These are phyloP conservation scores for Aspergillus transmontanensis DNA, from an alignment of 2,329 filamentous ascomycete species.

Conservation along the genomic window DNA sequence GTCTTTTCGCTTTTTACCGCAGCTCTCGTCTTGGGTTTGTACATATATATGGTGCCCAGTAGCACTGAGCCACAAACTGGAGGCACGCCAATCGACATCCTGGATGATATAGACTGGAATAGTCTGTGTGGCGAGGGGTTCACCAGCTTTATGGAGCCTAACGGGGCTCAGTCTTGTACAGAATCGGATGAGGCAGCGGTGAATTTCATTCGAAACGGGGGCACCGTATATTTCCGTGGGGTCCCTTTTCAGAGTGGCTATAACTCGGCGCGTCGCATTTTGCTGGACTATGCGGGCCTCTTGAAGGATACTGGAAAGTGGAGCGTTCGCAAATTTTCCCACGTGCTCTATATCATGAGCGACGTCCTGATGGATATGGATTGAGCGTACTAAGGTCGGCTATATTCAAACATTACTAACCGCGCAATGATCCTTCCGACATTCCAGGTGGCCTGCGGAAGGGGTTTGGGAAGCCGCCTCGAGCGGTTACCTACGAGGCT, in stretches of 20 bases:
- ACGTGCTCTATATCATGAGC: constrained; percentile 59
- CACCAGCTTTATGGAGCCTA: constrained; percentile 41
- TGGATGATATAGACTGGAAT: constrained; percentile 55
- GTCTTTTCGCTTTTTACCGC: constrained; percentile 54
- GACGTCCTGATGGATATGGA: constrained; percentile 47
- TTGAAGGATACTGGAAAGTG: constrained; percentile 57
- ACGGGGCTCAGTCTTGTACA: constrained; percentile 28
- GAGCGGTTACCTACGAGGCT: background rate
- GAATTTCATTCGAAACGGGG: constrained; percentile 53
- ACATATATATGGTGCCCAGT: constrained; percentile 52
- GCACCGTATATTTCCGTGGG: constrained; percentile 51
- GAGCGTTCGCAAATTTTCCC: constrained; percentile 53
- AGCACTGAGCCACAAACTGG: constrained; percentile 27
- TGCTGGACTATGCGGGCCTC: constrained; percentile 55
- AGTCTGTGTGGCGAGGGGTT: constrained; percentile 51
- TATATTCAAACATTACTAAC: background rate
- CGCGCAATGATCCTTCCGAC: background rate
- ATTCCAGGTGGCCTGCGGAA: background rate
- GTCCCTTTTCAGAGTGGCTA: constrained; percentile 53
- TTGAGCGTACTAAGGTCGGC: constrained; percentile 15
- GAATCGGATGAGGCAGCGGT: constrained; percentile 36
- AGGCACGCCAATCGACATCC: constrained; percentile 44
- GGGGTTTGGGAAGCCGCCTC: background rate
- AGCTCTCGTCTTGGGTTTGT: constrained; percentile 54
- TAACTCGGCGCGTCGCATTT: constrained; percentile 52